Base-by-base conservation (phyloP, 1,284 basidiomycete genomes). In the Moesziomyces antarcticus region DNA sequence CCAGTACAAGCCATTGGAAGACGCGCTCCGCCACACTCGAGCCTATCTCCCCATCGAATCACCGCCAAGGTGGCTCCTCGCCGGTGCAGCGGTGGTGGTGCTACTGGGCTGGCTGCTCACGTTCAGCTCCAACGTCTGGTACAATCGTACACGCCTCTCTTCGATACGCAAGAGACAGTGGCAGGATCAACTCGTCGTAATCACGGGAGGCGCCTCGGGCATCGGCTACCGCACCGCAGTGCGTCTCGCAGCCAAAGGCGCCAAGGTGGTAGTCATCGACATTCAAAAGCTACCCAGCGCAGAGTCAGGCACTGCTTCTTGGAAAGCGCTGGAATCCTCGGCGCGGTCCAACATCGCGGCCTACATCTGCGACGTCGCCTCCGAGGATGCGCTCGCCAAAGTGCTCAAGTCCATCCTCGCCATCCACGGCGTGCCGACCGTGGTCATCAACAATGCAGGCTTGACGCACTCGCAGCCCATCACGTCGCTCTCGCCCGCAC, bases 381-480 rank as follows among this genome's bases (percentile, higher is more conserved):
- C 57, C 20, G 54, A 64, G 22, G 71, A 69, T 51, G 66, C 61
- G 4, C 56, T 74, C 7, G 41, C 57, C 50, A 74, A 74, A 48
- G 71, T 74, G 45, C 41, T 63, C 58, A 59, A 61, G 25, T 51
- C 65, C 18, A 46, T 65, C 54, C 50, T 62, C 21, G 42, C 35
- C 13, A 41, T 53, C 14, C 73, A 77, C 44, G 75, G 77, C 11
- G 44, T 43, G 3, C 67, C 66, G 35, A 96, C 96, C 0, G 88
- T 98, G 33, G 85, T 99, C 16, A 87, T 99, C 79, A 98, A 98
- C 86, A 98, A 97, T 80, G 96, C 96, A 1, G 96, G 94, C n/a
- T 89, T 97, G 56, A 92, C 93, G 33, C 91, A 94, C 84, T 94
- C 94, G 30, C 94, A 93, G 80, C 86, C 91, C 0, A 86, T 98